phyloP scores from a whole-genome alignment of 106 monocot genomes.

The Acanthochlamys bracteata region DNA sequence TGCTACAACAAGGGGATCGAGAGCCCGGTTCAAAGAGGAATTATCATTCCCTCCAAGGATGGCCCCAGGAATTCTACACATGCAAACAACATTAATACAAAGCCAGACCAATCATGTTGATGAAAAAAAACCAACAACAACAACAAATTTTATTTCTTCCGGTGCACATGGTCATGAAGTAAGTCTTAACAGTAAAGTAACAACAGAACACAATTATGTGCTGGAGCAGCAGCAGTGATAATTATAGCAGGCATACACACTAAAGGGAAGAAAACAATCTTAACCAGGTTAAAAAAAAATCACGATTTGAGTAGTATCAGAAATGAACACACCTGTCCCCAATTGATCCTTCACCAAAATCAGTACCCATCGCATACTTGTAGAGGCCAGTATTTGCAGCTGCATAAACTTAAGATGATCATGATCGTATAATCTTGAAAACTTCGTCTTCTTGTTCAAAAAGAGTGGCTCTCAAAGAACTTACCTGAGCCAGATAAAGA shows the following conservation, averaged over 20 bases:
- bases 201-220: no score
- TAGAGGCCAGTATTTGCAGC: conserved; percentile 8
- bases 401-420: conserved; percentile 4
- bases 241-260: no score
- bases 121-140: not conserved
- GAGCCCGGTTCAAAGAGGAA: conserved; percentile 1
- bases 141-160: not conserved
- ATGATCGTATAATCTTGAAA: not conserved
- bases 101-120: not conserved
- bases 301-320: not conserved
- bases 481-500: conserved; percentile 17
- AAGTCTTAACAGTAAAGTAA: no score
- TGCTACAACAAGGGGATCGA: conserved; percentile 4
- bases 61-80: conserved; percentile 10
- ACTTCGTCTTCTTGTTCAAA: no score
- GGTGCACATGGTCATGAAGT: no score
- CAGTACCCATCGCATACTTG: conserved; percentile 16
- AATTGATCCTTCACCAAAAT: conserved; percentile 6
- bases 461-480: not conserved
- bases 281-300: not conserved
- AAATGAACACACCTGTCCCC: conserved; percentile 12
- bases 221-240: no score
- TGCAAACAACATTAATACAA: not conserved
- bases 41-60: not conserved
- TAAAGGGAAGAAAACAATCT: not conserved